These are phyloP conservation scores for Auricularia heimuer DNA, from an alignment of 768 basidiomycete genomes.

Conservation along the genomic window DNA sequence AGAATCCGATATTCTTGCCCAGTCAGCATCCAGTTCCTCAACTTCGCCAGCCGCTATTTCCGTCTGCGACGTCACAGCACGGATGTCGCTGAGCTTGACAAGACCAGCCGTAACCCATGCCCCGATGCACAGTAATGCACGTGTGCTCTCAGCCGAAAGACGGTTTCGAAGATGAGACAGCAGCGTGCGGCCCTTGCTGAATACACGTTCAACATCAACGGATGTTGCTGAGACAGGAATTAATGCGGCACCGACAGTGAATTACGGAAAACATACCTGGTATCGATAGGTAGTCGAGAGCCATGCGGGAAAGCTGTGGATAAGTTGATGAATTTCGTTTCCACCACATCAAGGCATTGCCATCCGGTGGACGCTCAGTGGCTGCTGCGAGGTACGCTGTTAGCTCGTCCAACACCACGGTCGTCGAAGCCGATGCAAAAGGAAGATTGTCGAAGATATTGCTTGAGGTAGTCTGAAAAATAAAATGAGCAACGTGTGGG, in stretches of 20 bases:
- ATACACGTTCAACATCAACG: constrained; percentile 19
- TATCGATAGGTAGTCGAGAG: constrained; percentile 15
- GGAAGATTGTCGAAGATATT: no score
- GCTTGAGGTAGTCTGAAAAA: no score
- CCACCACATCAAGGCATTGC: constrained; percentile 15
- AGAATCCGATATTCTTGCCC: background rate
- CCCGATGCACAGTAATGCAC: constrained; percentile 23
- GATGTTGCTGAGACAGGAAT: constrained; percentile 19
- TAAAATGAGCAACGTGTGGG: no score
- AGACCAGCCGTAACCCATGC: constrained; percentile 19
- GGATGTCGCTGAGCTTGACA: constrained; percentile 17
- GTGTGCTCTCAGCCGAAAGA: constrained; percentile 19
- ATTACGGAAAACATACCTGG: constrained; percentile 5
- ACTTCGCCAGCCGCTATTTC: constrained; percentile 5
- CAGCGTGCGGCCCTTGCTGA: constrained; percentile 19
- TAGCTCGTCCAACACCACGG: no score
- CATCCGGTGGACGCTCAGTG: no score
- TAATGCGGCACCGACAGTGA: background rate
- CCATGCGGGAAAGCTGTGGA: constrained; percentile 21
- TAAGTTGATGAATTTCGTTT: constrained; percentile 12
- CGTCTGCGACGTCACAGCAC: constrained; percentile 1
- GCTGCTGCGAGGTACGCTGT: no score
- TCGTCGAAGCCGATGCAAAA: no score
- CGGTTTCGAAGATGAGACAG: constrained; percentile 20
- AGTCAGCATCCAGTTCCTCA: constrained; percentile 7